A percentile compares a stretch with the other conserved stretches of the same genome.
Evolutionary conservation across 2,329 filamentous ascomycete species (phyloP).

Genomic region (Epichloe uncinata): DNA sequence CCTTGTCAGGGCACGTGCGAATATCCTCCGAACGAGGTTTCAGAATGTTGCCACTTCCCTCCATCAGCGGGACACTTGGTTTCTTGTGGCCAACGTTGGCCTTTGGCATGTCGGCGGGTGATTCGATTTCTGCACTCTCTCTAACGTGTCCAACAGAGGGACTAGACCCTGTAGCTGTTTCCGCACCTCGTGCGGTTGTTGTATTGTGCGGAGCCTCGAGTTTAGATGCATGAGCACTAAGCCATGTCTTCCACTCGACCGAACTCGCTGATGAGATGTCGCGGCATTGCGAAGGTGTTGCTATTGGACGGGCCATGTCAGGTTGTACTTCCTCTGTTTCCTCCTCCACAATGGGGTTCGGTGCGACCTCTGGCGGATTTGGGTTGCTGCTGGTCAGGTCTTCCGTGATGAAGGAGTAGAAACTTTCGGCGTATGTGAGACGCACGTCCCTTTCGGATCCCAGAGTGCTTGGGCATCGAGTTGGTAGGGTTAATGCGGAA

Average conservation of each 20-base stretch:
- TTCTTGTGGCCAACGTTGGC: neutral
- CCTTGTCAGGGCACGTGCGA: neutral
- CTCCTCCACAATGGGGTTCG: neutral
- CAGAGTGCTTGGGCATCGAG: constrained; percentile 24
- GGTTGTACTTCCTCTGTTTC: neutral
- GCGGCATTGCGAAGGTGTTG: constrained; percentile 16
- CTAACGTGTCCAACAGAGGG: constrained; percentile 28
- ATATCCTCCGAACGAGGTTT: neutral
- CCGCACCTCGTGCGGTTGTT: neutral
- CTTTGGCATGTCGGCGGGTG: constrained; percentile 10
- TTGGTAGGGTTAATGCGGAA: constrained; percentile 25
- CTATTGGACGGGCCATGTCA: neutral
- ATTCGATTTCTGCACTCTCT: constrained; percentile 36
- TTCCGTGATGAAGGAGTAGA: constrained; percentile 28
- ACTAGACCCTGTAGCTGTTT: neutral
- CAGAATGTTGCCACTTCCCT: neutral
- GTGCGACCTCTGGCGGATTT: neutral
- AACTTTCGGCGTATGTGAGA: constrained; percentile 31
- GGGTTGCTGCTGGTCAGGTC: constrained; percentile 8
- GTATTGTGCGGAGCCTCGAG: constrained; percentile 21
- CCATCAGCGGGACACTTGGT: neutral
- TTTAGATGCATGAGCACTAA: constrained; percentile 37
- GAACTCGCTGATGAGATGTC: constrained; percentile 31
- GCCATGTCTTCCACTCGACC: constrained; percentile 41
- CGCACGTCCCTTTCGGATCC: constrained; percentile 27